These are phyloP conservation scores for Byssochlamys sp. DNA, from an alignment of 2,329 filamentous ascomycete species.

Conservation along the genomic window DNA sequence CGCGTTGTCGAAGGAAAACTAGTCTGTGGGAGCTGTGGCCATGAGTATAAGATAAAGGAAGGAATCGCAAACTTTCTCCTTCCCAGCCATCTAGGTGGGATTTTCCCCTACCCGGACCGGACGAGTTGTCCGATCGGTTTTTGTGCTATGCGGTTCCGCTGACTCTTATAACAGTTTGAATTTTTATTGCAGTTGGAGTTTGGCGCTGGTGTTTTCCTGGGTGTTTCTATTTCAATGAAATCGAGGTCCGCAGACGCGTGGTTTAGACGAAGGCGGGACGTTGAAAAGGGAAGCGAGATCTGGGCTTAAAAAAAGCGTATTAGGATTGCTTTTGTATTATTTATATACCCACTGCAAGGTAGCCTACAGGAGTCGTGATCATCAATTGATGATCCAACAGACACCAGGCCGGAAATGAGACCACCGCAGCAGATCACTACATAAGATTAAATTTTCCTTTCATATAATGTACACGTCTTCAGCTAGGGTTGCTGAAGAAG, in stretches of 20 bases:
- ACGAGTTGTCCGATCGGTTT: not conserved
- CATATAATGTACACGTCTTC: not conserved
- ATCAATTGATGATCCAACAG: not conserved
- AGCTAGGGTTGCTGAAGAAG: not conserved
- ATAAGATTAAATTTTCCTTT: not conserved
- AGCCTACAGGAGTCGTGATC: not conserved
- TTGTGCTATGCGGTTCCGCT: not conserved
- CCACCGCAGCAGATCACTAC: not conserved
- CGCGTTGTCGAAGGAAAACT: constrained; percentile 80
- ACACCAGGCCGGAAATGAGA: not conserved
- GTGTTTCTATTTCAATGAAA: not conserved
- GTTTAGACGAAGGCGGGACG: not conserved
- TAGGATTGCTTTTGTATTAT: not conserved
- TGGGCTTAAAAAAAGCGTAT: not conserved
- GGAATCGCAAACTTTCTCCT: constrained; percentile 94
- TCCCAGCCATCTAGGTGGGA: constrained; percentile 68
- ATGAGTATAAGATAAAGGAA: constrained; percentile 89
- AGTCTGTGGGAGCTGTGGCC: constrained; percentile 80
- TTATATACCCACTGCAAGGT: not conserved
- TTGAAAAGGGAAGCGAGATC: not conserved
- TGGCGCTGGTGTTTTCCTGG: not conserved
- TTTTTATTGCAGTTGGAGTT: not conserved
- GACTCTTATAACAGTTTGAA: not conserved
- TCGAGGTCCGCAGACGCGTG: not conserved
- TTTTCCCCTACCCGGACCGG: not conserved